These are phyloP conservation scores for Aspergillus sp. DNA, from an alignment of 2,329 filamentous ascomycete species.

Conservation along the genomic window DNA sequence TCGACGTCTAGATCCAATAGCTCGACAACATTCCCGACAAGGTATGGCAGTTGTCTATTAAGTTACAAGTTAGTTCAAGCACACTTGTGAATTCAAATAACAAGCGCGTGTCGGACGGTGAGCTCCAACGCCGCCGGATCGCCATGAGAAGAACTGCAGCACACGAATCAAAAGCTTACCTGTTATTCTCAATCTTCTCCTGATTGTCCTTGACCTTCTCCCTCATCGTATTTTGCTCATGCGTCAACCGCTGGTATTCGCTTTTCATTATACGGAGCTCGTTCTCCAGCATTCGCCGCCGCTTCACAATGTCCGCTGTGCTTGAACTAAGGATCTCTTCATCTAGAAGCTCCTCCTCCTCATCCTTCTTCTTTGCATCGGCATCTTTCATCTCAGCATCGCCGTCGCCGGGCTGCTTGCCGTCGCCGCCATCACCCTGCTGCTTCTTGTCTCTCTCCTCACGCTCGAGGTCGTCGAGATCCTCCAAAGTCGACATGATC, in stretches of 20 bases:
- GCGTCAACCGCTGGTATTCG: constrained; percentile 89
- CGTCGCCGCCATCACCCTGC: constrained; percentile 60
- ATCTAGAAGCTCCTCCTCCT: constrained; percentile 82
- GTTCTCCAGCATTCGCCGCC: constrained; percentile 91
- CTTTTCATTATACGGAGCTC: constrained; percentile 98
- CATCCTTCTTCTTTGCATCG: constrained; percentile 68
- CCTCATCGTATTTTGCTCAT: constrained; percentile 94
- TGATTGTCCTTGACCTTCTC: constrained; percentile 99
- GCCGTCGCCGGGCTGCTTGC: constrained; percentile 64
- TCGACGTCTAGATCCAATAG: constrained; percentile 95
- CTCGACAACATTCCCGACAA: constrained; percentile 98
- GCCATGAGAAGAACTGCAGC: constrained; percentile 8
- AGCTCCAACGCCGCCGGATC: not conserved
- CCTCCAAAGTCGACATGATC: constrained; percentile 85
- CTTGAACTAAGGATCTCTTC: constrained; percentile 90
- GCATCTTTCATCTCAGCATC: constrained; percentile 94
- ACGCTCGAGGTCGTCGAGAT: constrained; percentile 86
- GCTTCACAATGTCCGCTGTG: constrained; percentile 92
- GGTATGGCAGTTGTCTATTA: constrained; percentile 88
- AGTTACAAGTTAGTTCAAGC: constrained; percentile 11
- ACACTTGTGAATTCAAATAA: not conserved
- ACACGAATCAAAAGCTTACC: constrained; percentile 56
- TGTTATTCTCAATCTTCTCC: constrained; percentile 99
- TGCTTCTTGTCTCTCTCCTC: constrained; percentile 74
- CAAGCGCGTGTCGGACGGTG: not conserved